Conservation (phyloP, 108 stramenopile genomes). For the Parietichytrium sp. region DNA sequence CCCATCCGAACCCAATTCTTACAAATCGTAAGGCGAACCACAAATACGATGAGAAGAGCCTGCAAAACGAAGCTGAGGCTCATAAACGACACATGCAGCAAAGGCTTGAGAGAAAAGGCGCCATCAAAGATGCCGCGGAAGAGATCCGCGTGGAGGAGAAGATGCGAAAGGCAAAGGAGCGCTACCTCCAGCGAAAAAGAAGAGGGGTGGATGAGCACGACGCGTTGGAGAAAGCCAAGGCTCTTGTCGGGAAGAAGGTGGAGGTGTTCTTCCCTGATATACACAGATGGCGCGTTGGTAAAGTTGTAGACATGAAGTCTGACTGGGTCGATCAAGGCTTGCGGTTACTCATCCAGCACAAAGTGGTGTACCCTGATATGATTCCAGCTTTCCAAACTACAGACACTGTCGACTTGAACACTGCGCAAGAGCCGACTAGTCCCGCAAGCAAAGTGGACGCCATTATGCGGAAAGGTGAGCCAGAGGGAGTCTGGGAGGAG, state of each 20-base stretch:
- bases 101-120: too few species aligned
- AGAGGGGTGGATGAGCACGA: not conserved
- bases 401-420: too few species aligned
- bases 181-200: not conserved
- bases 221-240: not conserved
- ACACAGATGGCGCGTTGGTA: slow-evolving; percentile 18
- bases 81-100: too few species aligned
- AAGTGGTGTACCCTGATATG: not conserved
- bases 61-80: too few species aligned
- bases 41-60: too few species aligned
- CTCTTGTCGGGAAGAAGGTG: not conserved
- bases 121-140: too few species aligned
- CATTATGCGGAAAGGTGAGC: too few species aligned
- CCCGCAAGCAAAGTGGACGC: too few species aligned
- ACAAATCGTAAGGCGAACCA: too few species aligned
- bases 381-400: too few species aligned
- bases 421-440: too few species aligned
- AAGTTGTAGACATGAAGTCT: not conserved
- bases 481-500: not conserved
- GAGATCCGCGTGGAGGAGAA: slow-evolving; percentile 29
- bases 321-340: slow-evolving; percentile 4
- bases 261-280: slow-evolving; percentile 3
- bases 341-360: not conserved
- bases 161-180: slow-evolving; percentile 29
- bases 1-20: too few species aligned